Base-by-base conservation (phyloP, 352 stramenopile genomes). In the Globisporangium solare region DNA sequence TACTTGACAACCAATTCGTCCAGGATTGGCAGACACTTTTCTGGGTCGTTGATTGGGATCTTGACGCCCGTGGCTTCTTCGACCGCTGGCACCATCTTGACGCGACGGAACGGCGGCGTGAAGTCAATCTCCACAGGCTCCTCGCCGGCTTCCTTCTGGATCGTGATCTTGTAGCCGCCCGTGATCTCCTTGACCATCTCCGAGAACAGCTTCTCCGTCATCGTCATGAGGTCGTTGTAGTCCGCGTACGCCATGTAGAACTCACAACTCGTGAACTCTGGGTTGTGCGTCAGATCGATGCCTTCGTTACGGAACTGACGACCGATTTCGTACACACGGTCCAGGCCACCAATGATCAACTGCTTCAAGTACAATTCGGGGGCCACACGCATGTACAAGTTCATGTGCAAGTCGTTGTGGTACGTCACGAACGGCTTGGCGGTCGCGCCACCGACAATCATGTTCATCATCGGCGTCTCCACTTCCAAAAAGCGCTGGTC, bases 261-360 rank as follows among this genome's bases (percentile, higher is more conserved):
- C 79, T 99, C 97, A 57, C 98, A 94, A 51, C 90, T 97, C 11
- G 97, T 99, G 63, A 99, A 99, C 74, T 99, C 97, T 1, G 96
- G 97, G 87, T 99, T 99, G 83, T 99, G 97, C 53, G 95, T 92
- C 15, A 97, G 86, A 40, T 96, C 96, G 45, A 99, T 97, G 48
- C 97, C 97, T 74, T 99, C 97, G 72, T 99, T 99, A 53, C 97
- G 95, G 75, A 99, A 99, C 68, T 99, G 97, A 13, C 96, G 90
- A 39, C 97, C 97, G 47, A 99, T 78, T 76, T 99, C 97, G 74
- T 98, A 99, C 20, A 99, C 97, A 51, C 91, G 84, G 52, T 99
- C 94, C 32, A 99, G 94, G 54, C 97, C 97, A 41, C 97, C 97
- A 61, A 99, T 97, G 24, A 99, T 91, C 18, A 99, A 70, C 55